Percentiles rank a stretch among this genome's conserved stretches.
These are phyloP conservation scores for Lagerstroemia speciosa DNA, from an alignment of 345 rosid species.

Conservation along the genomic window DNA sequence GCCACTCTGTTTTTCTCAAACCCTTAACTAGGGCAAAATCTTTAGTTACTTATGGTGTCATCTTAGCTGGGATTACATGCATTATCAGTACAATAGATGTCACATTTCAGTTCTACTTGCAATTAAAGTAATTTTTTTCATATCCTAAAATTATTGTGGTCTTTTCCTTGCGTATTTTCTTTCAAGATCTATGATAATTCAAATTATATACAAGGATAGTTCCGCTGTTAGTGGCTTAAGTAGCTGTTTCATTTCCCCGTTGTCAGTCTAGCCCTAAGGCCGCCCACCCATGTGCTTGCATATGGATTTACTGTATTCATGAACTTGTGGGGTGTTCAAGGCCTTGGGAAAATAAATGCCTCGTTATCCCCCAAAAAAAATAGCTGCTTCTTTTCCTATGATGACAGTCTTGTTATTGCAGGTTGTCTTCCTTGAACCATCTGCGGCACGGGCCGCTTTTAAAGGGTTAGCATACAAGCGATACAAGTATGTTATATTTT, in stretches of 20 bases:
- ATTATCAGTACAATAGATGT: neutral
- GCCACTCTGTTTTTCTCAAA: neutral
- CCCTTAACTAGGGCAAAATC: neutral
- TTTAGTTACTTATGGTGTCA: neutral
- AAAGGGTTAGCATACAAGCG: conserved; percentile 82
- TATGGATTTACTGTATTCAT: too few relatives aligned
- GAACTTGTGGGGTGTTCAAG: too few relatives aligned
- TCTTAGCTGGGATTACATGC: neutral
- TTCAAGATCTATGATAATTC: neutral
- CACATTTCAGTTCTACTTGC: neutral
- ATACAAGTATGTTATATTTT: conserved; percentile 56
- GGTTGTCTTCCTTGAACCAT: conserved; percentile 86
- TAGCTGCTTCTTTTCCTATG: neutral
- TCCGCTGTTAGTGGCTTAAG: neutral
- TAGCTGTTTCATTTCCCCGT: conserved; percentile 1
- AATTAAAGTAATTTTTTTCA: neutral
- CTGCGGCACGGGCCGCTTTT: conserved; percentile 84
- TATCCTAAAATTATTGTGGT: neutral
- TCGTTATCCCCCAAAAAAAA: too few relatives aligned
- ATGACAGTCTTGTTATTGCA: conserved; percentile 17
- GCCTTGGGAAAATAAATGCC: too few relatives aligned
- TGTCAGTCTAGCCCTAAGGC: too few relatives aligned
- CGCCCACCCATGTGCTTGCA: too few relatives aligned
- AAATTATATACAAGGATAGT: neutral
- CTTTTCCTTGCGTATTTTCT: neutral